These are phyloP conservation scores for Arthroderma sp. DNA, from an alignment of 2,329 filamentous ascomycete genomes.

Conservation along the genomic window DNA sequence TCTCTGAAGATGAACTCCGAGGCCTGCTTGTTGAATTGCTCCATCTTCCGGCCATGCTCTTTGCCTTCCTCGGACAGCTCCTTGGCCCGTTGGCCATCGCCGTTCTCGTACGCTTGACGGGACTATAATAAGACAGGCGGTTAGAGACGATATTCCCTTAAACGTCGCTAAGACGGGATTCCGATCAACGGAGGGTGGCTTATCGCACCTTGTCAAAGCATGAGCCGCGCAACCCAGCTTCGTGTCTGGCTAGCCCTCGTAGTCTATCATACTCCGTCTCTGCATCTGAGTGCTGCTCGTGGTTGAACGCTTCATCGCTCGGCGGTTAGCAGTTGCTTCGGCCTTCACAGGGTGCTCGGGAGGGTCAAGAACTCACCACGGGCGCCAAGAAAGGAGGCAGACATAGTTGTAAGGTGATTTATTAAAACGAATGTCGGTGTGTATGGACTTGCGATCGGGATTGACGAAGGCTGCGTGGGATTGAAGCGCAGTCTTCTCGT, in stretches of 20 bases:
- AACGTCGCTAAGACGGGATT: slow-evolving; percentile 8
- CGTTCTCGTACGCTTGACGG: slow-evolving; percentile 66
- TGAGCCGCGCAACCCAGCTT: slow-evolving; percentile 63
- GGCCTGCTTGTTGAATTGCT: slow-evolving; percentile 79
- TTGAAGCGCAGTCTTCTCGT: neutral
- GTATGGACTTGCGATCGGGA: neutral
- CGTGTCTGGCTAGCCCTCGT: slow-evolving; percentile 67
- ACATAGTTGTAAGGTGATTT: slow-evolving; percentile 21
- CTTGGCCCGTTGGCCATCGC: slow-evolving; percentile 76
- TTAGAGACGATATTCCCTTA: neutral
- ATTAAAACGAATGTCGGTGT: too few relatives aligned
- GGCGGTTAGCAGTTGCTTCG: neutral
- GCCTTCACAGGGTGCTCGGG: neutral
- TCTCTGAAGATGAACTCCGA: slow-evolving; percentile 90
- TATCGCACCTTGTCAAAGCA: slow-evolving; percentile 59
- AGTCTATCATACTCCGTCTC: slow-evolving; percentile 89
- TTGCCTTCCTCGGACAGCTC: slow-evolving; percentile 76
- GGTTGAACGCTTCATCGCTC: slow-evolving; percentile 56
- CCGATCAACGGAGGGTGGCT: neutral
- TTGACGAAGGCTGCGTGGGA: neutral
- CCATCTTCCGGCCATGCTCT: slow-evolving; percentile 68
- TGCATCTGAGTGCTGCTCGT: slow-evolving; percentile 51
- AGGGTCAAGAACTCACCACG: slow-evolving; percentile 27
- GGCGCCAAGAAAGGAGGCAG: slow-evolving; percentile 29
- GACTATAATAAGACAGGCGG: slow-evolving; percentile 37